A percentile compares a stretch with the other conserved stretches of the same genome.
Evolutionary conservation across 192 early-diverging fungal genomes (phyloP).

Genomic region (Neocallimastix lanati): DNA sequence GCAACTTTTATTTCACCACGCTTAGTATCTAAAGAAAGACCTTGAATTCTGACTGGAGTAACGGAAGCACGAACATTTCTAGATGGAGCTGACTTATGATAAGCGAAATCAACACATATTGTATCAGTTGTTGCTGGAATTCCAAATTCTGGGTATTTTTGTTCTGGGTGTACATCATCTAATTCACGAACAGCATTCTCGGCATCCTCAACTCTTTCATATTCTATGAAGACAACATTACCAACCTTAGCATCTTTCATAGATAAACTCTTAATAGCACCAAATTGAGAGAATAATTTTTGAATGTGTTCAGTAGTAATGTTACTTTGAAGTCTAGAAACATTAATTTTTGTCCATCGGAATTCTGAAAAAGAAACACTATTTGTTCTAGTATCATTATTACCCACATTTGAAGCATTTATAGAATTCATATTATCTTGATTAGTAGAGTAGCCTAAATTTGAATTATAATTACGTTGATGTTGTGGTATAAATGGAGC

Average conservation of each 20-base stretch:
- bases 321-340: not conserved
- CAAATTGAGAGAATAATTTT: not conserved
- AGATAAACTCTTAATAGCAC: not conserved
- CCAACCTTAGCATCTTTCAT: not conserved
- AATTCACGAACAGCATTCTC: not conserved
- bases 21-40: not conserved
- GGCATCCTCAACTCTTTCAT: not conserved
- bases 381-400: not conserved
- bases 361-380: not conserved
- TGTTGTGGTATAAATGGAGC: not conserved
- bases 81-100: not conserved
- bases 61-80: not conserved
- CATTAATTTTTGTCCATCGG: not conserved
- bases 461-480: not conserved
- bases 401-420: not conserved
- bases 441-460: not conserved
- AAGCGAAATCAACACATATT: not conserved
- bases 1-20: not conserved
- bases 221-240: not conserved
- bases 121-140: not conserved
- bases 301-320: not conserved
- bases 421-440: not conserved
- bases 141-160: not conserved
- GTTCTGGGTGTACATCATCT: not conserved
- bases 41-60: not conserved